Evolutionary conservation across 2,329 filamentous ascomycete genomes (phyloP), one percentile per base, ranked within the genome.

Genomic region (Graphilbum fragrans): DNA sequence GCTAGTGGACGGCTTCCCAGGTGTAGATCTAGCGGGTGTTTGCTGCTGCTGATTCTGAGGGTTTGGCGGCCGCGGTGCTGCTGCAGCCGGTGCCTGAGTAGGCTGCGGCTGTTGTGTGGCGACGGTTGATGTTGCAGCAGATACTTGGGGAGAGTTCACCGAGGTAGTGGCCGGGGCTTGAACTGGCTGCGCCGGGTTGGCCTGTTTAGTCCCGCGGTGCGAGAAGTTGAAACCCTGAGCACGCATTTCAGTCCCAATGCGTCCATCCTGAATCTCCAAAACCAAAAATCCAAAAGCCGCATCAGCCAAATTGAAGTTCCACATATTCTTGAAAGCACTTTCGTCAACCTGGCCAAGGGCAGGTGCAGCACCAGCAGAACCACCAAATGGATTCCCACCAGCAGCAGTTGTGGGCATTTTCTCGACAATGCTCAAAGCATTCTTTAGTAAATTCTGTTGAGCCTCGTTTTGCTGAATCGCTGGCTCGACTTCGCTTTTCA

Each of bases 271-370:
- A 45, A 98, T 82, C 59, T 98, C 92, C 44, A 98, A 66, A 16
- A 96, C 87, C 39, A 98, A 71, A 71, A 87, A 98, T 46, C 92
- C 92, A 59, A 96, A 98, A 18, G 92, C 90, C 42, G 92, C 92
- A 66, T 98, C 92, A 23, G 92, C 92, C 50, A 98, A 65, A 61
- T 96, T 96, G 66, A 98, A 98, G 63, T 98, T 98, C 92, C 92
- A 98, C 92, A 96, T 96, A 60, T 98, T 98, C 70, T 98, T 98
- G 74, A 98, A 98, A 2, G 92, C 92, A 54, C 88, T 95, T 68
- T 98, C 92, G 49, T 98, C 92, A 17, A 98, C 87, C 55, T 94
- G 85, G 25, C 92, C 92, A 39, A 86, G 80, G 44, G 77, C 74
- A 41, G 73, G 66, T 39, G 78, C 79, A 32, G 82, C 83, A 38